Conservation (phyloP, 805 yeast species). For the Kuraishia floccosa region DNA sequence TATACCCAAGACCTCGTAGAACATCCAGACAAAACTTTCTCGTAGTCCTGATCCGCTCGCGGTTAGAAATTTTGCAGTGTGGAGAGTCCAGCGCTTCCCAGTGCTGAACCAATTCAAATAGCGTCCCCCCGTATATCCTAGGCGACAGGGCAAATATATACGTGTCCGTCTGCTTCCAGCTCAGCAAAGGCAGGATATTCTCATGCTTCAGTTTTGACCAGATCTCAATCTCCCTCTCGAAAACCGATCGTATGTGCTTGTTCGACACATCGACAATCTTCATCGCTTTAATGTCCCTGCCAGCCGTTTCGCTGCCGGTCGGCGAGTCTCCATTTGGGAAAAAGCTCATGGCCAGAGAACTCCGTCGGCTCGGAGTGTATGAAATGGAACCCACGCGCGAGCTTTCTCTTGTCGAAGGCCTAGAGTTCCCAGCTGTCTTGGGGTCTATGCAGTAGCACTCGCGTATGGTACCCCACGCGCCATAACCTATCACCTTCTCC, state of each 20-base stretch:
- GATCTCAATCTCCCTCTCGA: constrained; percentile 59
- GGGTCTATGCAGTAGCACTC: constrained; percentile 38
- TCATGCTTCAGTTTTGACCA: constrained; percentile 66
- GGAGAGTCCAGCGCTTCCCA: constrained; percentile 28
- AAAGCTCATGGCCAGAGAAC: constrained; percentile 3
- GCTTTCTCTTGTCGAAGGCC: background rate
- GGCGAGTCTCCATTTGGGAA: constrained; percentile 10
- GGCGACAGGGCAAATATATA: constrained; percentile 62
- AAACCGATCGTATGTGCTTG: constrained; percentile 41
- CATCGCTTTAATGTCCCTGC: constrained; percentile 15
- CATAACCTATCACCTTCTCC: constrained; percentile 74
- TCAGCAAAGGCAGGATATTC: constrained; percentile 50
- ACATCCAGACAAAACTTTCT: constrained; percentile 39
- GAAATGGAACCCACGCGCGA: background rate
- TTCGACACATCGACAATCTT: constrained; percentile 19
- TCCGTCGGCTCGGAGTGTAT: constrained; percentile 2
- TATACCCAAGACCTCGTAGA: constrained; percentile 44
- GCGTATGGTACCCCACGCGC: constrained; percentile 84
- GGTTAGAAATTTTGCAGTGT: constrained; percentile 14
- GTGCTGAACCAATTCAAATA: constrained; percentile 59
- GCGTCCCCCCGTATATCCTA: constrained; percentile 62
- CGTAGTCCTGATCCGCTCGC: constrained; percentile 21
- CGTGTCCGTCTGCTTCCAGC: constrained; percentile 47
- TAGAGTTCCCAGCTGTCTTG: background rate
- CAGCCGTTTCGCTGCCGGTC: background rate